Evolutionary conservation across 2,329 filamentous ascomycete genomes (phyloP).

Genomic region (Aspergillus tubingensis): DNA sequence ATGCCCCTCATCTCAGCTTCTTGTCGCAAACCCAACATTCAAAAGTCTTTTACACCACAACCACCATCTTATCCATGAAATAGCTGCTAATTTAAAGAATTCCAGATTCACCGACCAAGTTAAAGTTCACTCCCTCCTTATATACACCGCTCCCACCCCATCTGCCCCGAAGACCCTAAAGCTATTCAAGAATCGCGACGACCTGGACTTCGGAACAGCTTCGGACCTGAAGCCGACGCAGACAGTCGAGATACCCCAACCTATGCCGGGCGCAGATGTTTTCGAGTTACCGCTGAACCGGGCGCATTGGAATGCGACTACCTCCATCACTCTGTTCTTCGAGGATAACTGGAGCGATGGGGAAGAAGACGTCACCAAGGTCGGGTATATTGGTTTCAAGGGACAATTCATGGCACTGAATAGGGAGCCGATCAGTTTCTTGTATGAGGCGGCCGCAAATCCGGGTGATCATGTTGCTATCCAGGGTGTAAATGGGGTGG

Average conservation of each 20-base stretch:
- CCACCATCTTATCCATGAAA: too few relatives aligned
- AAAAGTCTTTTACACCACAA: background rate
- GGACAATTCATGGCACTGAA: constrained; percentile 90
- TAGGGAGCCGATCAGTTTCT: constrained; percentile 76
- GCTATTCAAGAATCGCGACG: constrained; percentile 81
- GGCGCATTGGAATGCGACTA: constrained; percentile 85
- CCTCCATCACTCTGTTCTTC: constrained; percentile 80
- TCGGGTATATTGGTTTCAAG: constrained; percentile 88
- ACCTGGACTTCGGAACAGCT: constrained; percentile 80
- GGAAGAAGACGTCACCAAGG: constrained; percentile 74
- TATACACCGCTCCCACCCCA: constrained; percentile 72
- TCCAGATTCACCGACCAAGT: constrained; percentile 87
- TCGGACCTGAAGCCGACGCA: constrained; percentile 72
- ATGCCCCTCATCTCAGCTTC: constrained; percentile 26
- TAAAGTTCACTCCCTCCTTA: constrained; percentile 83
- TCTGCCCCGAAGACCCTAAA: constrained; percentile 80
- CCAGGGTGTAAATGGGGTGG: constrained; percentile 44
- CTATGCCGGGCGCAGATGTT: constrained; percentile 60
- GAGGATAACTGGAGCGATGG: constrained; percentile 84
- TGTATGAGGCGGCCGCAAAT: constrained; percentile 94
- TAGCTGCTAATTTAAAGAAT: background rate
- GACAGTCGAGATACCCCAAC: constrained; percentile 73
- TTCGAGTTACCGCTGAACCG: constrained; percentile 87
- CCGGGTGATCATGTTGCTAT: constrained; percentile 73
- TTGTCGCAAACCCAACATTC: background rate